Evolutionary conservation across 257 asterid genomes (phyloP).

Genomic region (Linaria vulgaris): DNA sequence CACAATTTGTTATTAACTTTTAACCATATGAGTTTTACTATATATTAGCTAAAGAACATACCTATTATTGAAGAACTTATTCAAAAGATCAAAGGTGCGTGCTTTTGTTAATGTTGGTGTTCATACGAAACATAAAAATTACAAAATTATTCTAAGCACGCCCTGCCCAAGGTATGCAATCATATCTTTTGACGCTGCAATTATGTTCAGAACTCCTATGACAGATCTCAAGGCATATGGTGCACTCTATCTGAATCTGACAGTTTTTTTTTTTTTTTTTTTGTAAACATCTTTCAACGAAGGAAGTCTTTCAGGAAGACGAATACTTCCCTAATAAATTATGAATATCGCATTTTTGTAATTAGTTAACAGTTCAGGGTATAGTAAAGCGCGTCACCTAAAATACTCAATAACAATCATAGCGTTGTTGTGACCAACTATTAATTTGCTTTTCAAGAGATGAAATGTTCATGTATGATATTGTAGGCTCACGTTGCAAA

Average conservation of each 20-base stretch:
- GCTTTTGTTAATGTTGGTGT: slow-evolving; percentile 10
- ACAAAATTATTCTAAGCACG: background rate
- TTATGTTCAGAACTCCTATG: background rate
- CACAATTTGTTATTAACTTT: background rate
- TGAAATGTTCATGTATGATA: slow-evolving; percentile 13
- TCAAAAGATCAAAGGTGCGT: background rate
- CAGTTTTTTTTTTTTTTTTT: background rate
- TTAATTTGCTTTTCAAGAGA: background rate
- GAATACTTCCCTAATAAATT: slow-evolving; percentile 15
- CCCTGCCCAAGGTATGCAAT: background rate
- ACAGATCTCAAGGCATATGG: slow-evolving; percentile 1
- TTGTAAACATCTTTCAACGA: slow-evolving; percentile 8
- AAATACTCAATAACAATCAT: slow-evolving; percentile 1
- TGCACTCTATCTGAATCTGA: background rate
- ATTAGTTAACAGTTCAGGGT: background rate
- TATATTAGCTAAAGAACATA: background rate
- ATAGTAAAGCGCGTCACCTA: background rate
- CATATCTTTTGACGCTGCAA: background rate
- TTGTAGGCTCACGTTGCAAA: slow-evolving; percentile 9
- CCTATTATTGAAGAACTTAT: background rate
- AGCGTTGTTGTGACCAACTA: background rate
- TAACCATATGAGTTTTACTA: background rate
- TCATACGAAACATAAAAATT: background rate
- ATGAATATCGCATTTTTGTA: background rate
- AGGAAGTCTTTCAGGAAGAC: slow-evolving; percentile 15